Percentiles rank a stretch among this genome's conserved stretches.
Evolutionary conservation across 768 basidiomycete genomes (phyloP).

Genomic region (Tulasnella sp.): DNA sequence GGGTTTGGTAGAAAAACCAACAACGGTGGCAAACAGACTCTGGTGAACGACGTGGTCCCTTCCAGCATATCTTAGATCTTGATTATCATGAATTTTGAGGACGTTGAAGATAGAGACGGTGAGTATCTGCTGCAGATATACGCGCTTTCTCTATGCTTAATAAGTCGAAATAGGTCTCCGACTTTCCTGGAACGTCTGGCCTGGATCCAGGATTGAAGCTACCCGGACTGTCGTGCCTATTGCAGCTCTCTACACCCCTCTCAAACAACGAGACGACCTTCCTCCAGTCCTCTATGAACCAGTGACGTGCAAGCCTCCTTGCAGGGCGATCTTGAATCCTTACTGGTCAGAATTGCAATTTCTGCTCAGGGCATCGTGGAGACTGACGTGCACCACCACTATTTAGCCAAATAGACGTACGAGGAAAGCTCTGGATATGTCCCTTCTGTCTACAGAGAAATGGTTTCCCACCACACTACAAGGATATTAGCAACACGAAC

Average conservation of each 20-base stretch:
- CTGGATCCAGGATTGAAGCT: constrained; percentile 95
- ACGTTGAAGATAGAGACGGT: constrained; percentile 97
- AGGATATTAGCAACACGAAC: constrained; percentile 96
- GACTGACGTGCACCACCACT: constrained; percentile 23
- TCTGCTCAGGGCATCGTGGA: constrained; percentile 24
- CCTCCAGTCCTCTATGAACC: constrained; percentile 97
- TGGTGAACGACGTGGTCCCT: constrained; percentile 9
- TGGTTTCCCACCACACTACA: constrained; percentile 97
- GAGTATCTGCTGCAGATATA: constrained; percentile 35
- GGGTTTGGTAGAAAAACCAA: constrained; percentile 8
- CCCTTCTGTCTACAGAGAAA: constrained; percentile 97
- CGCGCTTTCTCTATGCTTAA: not conserved
- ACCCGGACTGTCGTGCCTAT: constrained; percentile 98
- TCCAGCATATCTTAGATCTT: constrained; percentile 9
- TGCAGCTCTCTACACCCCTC: constrained; percentile 93
- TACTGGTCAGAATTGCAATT: constrained; percentile 65
- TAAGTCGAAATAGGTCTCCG: constrained; percentile 66
- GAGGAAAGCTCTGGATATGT: constrained; percentile 99
- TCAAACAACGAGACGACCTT: constrained; percentile 90
- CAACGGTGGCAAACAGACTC: constrained; percentile 13
- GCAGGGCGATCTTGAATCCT: constrained; percentile 95
- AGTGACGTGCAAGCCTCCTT: constrained; percentile 96
- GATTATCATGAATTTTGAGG: constrained; percentile 68
- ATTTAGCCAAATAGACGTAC: constrained; percentile 91
- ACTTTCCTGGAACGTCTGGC: constrained; percentile 99